Evolutionary conservation across 2,329 filamentous ascomycete genomes (phyloP), one percentile per base, ranked within the genome.

Genomic region (Fusarium pilosicola): DNA sequence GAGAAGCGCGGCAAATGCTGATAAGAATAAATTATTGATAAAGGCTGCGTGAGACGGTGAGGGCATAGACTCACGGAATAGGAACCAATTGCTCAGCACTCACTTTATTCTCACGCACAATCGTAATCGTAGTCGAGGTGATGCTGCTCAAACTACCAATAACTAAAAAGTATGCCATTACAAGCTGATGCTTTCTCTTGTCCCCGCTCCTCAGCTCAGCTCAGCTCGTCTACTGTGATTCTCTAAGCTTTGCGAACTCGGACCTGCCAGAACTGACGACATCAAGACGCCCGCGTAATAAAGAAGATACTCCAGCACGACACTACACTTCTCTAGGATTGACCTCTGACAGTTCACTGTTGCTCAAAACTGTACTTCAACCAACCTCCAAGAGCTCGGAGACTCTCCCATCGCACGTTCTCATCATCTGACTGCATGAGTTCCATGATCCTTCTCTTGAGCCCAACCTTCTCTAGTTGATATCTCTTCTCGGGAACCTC

Each of bases 351-450:
- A 52, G 46, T 51, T 64, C 69, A 78, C 76, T 78, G 72, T 72
- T 81, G 77, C 75, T 90, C 88, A 76, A 91, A 90, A 82, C 88
- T 90, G 77, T 90, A 91, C 85, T 90, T 90, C 78, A 91, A 81
- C 89, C 89, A 91, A 24, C 88, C 87, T 26, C 88, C 89, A 45
- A 98, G 90, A 22, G 95, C 95, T 78, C 93, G 90, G 84, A 98
- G 84, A 83, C 94, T 96, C 86, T 98, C 95, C 94, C 95, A 98
- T 79, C 95, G 88, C 52, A 98, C 94, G 68, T 90, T 92, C 85
- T 97, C 95, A 78, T 97, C 94, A 66, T 91, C 88, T 80, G 97
- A 94, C 78, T 90, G 91, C 95, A 98, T 98, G 79, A 98, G 86
- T 84, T 95, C 93, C 95, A 98, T 97, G 69, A 97, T 92, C 75